A percentile compares a stretch with the other conserved stretches of the same genome.
These are phyloP conservation scores for Stropharia rugosoannulata DNA, from an alignment of 768 basidiomycete species.

Conservation along the genomic window DNA sequence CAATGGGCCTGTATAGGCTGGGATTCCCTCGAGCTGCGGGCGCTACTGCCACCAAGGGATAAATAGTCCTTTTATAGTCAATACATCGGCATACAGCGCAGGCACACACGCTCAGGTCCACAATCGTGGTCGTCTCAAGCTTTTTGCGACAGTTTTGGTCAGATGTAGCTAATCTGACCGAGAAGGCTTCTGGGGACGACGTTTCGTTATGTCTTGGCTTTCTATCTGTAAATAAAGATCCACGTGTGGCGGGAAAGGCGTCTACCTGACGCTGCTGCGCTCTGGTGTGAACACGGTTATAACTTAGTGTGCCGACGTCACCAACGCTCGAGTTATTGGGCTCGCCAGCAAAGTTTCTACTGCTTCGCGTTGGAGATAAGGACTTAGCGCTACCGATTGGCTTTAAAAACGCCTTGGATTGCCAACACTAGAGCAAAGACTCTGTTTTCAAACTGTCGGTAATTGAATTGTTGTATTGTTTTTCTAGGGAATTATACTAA, in stretches of 20 bases:
- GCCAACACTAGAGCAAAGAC: too few species aligned
- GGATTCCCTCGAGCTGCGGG: background rate
- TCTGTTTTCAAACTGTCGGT: too few species aligned
- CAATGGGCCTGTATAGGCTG: background rate
- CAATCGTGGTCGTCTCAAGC: background rate
- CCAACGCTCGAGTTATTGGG: background rate
- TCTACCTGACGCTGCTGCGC: slow-evolving; percentile 1
- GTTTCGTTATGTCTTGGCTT: background rate
- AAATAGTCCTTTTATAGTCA: background rate
- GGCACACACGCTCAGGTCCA: slow-evolving; percentile 3
- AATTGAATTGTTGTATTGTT: too few species aligned
- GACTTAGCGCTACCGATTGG: too few species aligned
- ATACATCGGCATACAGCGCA: background rate
- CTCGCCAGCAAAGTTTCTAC: too few species aligned
- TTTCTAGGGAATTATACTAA: background rate
- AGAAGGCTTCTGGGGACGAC: background rate
- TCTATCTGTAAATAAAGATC: background rate
- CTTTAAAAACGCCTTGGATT: too few species aligned
- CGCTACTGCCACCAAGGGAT: slow-evolving; percentile 3
- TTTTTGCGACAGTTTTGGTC: background rate
- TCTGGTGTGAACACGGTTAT: background rate
- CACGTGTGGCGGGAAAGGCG: slow-evolving; percentile 2
- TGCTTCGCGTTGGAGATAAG: too few species aligned
- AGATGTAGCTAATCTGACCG: background rate
- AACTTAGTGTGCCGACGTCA: background rate